Conservation (phyloP, 306 rosid species). For the Vigna hirtella region DNA sequence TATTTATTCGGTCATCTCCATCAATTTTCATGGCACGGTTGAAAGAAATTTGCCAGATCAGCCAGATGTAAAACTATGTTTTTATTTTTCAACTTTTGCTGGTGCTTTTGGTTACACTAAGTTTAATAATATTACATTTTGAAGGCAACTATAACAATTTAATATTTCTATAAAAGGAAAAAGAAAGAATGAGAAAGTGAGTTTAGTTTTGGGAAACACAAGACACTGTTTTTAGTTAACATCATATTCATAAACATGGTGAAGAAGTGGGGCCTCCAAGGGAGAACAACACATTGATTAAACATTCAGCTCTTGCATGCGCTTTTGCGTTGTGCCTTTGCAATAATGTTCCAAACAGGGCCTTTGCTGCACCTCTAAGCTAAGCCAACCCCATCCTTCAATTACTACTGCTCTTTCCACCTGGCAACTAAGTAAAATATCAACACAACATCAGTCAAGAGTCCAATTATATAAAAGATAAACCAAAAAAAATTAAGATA, state of each 20-base stretch:
- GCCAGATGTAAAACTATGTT: too few relatives aligned
- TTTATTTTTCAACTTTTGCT: too few relatives aligned
- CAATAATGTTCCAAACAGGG: conserved; percentile 50
- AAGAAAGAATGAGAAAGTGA: background rate
- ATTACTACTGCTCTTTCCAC: conserved; percentile 41
- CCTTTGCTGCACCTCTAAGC: conserved; percentile 75
- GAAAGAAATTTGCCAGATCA: too few relatives aligned
- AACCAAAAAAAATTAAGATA: too few relatives aligned
- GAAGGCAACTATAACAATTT: too few relatives aligned
- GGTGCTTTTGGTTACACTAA: too few relatives aligned
- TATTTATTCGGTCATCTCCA: too few relatives aligned
- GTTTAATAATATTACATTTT: too few relatives aligned
- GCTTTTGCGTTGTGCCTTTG: conserved; percentile 33
- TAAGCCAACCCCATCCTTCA: conserved; percentile 59
- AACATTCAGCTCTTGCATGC: conserved; percentile 55
- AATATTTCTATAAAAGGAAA: background rate
- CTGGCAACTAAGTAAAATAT: too few relatives aligned
- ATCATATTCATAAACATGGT: background rate
- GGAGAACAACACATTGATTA: conserved; percentile 29
- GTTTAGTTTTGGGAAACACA: background rate
- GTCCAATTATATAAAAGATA: too few relatives aligned
- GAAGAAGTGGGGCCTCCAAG: background rate
- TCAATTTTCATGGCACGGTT: too few relatives aligned
- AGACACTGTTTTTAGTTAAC: conserved; percentile 9
- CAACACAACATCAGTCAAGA: too few relatives aligned